These are phyloP conservation scores for Zostera marina DNA, from an alignment of 116 monocot genomes.

Conservation along the genomic window DNA sequence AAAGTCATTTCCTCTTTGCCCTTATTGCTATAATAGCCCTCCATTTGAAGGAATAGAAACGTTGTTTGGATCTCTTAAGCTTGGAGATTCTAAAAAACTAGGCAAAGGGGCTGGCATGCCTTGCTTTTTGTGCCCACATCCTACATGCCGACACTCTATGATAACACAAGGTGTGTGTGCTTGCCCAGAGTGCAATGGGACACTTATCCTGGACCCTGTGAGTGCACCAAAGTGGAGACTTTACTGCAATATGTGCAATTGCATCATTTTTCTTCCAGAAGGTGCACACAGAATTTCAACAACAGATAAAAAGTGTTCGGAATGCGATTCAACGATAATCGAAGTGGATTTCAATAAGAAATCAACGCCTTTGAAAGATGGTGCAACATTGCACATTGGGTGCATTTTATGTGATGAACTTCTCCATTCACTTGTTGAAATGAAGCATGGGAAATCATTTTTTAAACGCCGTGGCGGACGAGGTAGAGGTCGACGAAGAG, in stretches of 20 bases:
- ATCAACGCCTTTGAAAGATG: constrained; percentile 53
- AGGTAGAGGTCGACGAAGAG: constrained; percentile 49
- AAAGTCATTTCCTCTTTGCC: constrained; percentile 75
- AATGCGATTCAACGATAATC: constrained; percentile 61
- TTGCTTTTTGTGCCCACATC: constrained; percentile 88
- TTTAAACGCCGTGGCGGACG: constrained; percentile 45
- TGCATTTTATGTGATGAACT: constrained; percentile 91
- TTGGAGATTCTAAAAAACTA: constrained; percentile 24
- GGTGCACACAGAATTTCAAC: constrained; percentile 73
- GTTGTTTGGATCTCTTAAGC: constrained; percentile 40
- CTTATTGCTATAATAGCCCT: constrained; percentile 87
- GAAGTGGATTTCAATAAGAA: constrained; percentile 97
- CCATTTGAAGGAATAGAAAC: constrained; percentile 89
- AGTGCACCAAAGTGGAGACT: constrained; percentile 90
- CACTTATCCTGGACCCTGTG: constrained; percentile 74
- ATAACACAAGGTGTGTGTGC: constrained; percentile 94
- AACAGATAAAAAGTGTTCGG: constrained; percentile 46
- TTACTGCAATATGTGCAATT: constrained; percentile 76
- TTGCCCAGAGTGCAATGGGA: constrained; percentile 83
- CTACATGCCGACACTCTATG: constrained; percentile 78
- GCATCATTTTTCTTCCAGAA: constrained; percentile 60
- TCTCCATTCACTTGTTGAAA: constrained; percentile 65
- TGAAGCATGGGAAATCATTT: constrained; percentile 76
- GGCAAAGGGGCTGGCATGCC: constrained; percentile 83
- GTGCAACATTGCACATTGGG: constrained; percentile 51